These are phyloP conservation scores for Amanita polypyramis DNA, from an alignment of 768 basidiomycete genomes.

Conservation along the genomic window DNA sequence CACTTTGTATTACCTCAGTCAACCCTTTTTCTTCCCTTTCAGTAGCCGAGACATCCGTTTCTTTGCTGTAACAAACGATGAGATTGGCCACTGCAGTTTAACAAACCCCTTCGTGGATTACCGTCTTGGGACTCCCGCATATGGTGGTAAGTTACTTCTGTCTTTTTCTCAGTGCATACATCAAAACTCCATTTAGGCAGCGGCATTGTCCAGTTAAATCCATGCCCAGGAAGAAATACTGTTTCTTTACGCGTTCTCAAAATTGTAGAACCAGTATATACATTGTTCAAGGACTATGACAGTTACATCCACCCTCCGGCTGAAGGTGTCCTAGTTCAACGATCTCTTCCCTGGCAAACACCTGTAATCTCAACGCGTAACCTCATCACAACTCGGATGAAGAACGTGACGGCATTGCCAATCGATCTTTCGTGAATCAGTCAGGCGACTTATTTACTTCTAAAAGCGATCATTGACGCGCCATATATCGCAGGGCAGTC, in stretches of 20 bases:
- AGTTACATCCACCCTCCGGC: background rate
- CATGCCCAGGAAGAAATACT: background rate
- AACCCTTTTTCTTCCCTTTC: background rate
- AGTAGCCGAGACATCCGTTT: background rate
- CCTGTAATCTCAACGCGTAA: background rate
- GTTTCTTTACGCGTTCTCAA: constrained; percentile 1
- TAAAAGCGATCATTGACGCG: background rate
- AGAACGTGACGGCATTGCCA: background rate
- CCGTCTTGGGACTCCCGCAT: background rate
- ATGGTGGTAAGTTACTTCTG: background rate
- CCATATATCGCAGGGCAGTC: background rate
- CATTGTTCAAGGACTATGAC: background rate
- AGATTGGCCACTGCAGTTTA: background rate
- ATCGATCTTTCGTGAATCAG: background rate
- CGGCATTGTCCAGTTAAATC: background rate
- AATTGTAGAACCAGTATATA: background rate
- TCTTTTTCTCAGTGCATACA: background rate
- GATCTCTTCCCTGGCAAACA: background rate
- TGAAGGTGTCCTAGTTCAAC: background rate
- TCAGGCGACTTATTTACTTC: background rate
- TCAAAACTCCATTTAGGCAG: background rate
- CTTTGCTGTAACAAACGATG: background rate
- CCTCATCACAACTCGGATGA: background rate
- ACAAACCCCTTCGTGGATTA: background rate
- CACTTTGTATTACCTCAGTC: background rate